Evolutionary conservation across 768 basidiomycete species (phyloP).

Genomic region (Trametes elegans): DNA sequence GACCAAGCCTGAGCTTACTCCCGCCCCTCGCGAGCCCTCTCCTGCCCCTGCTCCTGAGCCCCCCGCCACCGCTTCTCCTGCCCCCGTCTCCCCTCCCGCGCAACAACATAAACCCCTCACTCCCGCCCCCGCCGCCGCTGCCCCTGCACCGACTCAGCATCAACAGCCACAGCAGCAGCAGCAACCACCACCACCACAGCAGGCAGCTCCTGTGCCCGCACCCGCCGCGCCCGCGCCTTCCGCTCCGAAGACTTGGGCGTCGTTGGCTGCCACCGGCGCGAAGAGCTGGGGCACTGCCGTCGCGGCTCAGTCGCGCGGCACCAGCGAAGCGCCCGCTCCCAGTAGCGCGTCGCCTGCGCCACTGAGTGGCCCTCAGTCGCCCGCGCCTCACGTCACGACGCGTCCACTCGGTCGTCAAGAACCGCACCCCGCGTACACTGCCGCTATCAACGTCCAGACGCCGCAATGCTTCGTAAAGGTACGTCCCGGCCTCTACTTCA

Average conservation of each 20-base stretch:
- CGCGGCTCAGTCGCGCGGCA: slow-evolving; percentile 73
- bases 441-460: slow-evolving; percentile 63
- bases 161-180: slow-evolving; percentile 22
- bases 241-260: slow-evolving; percentile 85
- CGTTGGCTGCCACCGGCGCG: slow-evolving; percentile 78
- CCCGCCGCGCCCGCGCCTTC: slow-evolving; percentile 40
- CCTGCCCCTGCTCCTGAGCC: slow-evolving; percentile 31
- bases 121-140: slow-evolving; percentile 32
- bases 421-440: slow-evolving; percentile 46
- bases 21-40: slow-evolving; percentile 32
- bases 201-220: slow-evolving; percentile 30
- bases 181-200: slow-evolving; percentile 29
- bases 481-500: slow-evolving; percentile 19
- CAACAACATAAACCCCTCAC: slow-evolving; percentile 30
- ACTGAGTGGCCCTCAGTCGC: slow-evolving; percentile 29
- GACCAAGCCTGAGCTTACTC: slow-evolving; percentile 28
- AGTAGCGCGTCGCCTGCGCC: slow-evolving; percentile 35
- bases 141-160: slow-evolving; percentile 17
- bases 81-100: slow-evolving; percentile 31
- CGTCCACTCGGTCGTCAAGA: slow-evolving; percentile 40
- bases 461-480: slow-evolving; percentile 94
- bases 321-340: slow-evolving; percentile 60
- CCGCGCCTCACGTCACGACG: slow-evolving; percentile 34
- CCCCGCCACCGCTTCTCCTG: slow-evolving; percentile 27
- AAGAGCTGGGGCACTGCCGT: slow-evolving; percentile 86